These are phyloP conservation scores for Euphorbia lathyris DNA, from an alignment of 345 rosid species.

Conservation along the genomic window DNA sequence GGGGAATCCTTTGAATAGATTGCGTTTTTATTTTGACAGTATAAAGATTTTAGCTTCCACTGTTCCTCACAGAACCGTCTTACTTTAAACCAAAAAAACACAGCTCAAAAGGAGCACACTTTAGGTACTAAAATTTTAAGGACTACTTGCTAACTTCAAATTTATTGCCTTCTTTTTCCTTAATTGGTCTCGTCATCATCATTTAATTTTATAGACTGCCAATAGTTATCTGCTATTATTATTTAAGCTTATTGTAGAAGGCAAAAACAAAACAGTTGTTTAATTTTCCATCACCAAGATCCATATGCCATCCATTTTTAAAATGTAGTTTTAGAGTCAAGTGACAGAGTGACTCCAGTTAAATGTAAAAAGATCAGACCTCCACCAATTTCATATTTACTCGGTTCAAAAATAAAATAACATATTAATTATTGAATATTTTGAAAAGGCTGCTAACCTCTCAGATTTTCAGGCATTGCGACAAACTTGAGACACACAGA, in stretches of 20 bases:
- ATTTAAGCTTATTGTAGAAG: too few species aligned
- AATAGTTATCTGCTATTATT: too few species aligned
- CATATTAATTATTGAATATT: neutral
- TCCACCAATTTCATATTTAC: neutral
- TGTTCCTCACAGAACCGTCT: neutral
- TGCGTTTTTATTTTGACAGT: neutral
- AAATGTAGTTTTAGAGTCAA: neutral
- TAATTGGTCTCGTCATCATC: too few species aligned
- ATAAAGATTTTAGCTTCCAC: neutral
- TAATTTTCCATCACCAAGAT: too few species aligned
- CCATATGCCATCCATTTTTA: neutral
- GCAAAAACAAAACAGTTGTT: neutral
- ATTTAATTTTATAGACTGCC: too few species aligned
- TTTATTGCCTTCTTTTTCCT: neutral
- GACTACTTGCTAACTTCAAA: neutral
- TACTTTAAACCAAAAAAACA: neutral
- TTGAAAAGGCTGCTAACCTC: slow-evolving; percentile 23
- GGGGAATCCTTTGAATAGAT: neutral
- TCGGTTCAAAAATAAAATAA: neutral
- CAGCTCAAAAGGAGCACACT: neutral
- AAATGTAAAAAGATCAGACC: neutral
- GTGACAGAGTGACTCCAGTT: neutral
- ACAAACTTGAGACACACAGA: slow-evolving; percentile 66
- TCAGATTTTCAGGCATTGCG: slow-evolving; percentile 33
- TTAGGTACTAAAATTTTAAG: neutral